Conservation (phyloP, 345 rosid species). For the Bruguiera gymnorhiza region DNA sequence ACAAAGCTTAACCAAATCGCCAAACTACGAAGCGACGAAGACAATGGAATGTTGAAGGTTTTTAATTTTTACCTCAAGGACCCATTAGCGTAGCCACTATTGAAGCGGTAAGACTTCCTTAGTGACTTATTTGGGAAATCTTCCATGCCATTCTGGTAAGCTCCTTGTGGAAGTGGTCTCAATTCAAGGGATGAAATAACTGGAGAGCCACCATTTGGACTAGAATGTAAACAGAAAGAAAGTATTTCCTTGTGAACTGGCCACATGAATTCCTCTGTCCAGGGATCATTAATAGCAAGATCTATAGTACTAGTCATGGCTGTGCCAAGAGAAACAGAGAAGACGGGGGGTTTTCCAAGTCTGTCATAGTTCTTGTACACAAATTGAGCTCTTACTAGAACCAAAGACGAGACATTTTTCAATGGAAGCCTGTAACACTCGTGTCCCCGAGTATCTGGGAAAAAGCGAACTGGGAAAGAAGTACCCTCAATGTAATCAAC, state of each 20-base stretch:
- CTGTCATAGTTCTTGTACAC: slow-evolving; percentile 75
- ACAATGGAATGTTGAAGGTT: background rate
- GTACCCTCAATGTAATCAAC: slow-evolving; percentile 33
- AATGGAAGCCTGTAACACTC: slow-evolving; percentile 62
- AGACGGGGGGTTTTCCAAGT: slow-evolving; percentile 58
- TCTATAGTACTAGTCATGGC: slow-evolving; percentile 53
- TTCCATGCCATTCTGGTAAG: slow-evolving; percentile 52
- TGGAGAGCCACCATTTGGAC: slow-evolving; percentile 55
- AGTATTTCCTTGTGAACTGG: slow-evolving; percentile 45
- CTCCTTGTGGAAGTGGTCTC: slow-evolving; percentile 68
- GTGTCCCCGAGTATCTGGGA: slow-evolving; percentile 46
- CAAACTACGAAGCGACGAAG: background rate
- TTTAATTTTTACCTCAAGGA: slow-evolving; percentile 44
- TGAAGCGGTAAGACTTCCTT: slow-evolving; percentile 58
- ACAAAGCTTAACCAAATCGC: background rate
- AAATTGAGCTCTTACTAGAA: slow-evolving; percentile 71
- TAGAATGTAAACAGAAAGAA: slow-evolving; percentile 51
- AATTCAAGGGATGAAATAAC: slow-evolving; percentile 78
- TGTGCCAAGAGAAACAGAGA: slow-evolving; percentile 66
- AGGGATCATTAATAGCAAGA: slow-evolving; percentile 62
- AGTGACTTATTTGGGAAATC: slow-evolving; percentile 41
- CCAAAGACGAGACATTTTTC: slow-evolving; percentile 47
- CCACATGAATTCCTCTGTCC: slow-evolving; percentile 78
- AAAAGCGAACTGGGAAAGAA: slow-evolving; percentile 54
- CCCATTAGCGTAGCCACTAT: slow-evolving; percentile 63